Evolutionary conservation across 352 stramenopile species (phyloP), one percentile per base, ranked within the genome.

Genomic region (Globisporangium takayamanum): DNA sequence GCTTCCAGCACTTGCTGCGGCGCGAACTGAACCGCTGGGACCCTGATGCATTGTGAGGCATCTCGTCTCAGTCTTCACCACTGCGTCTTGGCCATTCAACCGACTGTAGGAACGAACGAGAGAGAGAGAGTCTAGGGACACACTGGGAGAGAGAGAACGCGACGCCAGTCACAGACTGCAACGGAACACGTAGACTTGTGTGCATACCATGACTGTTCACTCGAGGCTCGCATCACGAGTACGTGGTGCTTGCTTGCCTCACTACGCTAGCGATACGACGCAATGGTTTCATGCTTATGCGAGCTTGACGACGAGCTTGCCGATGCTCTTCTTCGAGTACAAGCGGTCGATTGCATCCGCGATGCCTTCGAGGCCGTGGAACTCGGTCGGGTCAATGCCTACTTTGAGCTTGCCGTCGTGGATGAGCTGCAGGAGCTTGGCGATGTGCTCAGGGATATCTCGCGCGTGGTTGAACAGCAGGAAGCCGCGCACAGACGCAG

Each of bases 1-100:
- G 72, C 33, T 92, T 76, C 62, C 73, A 88, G 57, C 76, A 76
- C 48, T 79, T 87, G 66, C 68, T 92, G 10, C 74, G 68, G 8
- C 74, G 72, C 30, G 79, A 86, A 52, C 52, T 92, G 36, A 60
- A 64, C 30, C 69, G 69, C 16, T 88, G 76, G 74, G 54, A 60
- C 36, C 5, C 22, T 33, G 18, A 51, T 30, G 50, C 33, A 7
- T 12, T 39, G 33, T 39, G 33, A 39, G 33, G 6, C 33, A 39
- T 39, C 33, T 5, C 5, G 33, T 39, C 33, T 5, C 28, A 33
- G 28, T 33, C 28, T 3, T 33, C 28, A 12, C 5, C 6, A 12
- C 30, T 5, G 30, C 33, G 6, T 39, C 33, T 10, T 39, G 33
- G 33, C 33, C 33, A 39, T 39, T 39, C 33, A 39, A 14, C 33